Evolutionary conservation across 495 filamentous ascomycete species (phyloP).

Genomic region (Lichenothelia convexa): DNA sequence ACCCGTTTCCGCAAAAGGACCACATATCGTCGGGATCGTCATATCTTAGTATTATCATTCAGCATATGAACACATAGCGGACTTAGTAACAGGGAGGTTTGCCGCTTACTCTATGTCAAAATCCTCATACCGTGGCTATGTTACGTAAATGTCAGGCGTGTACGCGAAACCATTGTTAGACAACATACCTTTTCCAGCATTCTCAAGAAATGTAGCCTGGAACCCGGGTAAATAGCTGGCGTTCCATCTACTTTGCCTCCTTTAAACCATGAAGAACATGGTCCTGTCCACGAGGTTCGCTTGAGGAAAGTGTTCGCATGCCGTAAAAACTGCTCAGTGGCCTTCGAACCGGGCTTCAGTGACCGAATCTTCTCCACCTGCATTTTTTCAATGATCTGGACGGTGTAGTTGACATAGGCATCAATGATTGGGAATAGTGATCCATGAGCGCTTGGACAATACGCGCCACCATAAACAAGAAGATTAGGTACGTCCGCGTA

Average conservation of each 20-base stretch:
- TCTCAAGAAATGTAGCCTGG: conserved; percentile 24
- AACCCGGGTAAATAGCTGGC: conserved; percentile 24
- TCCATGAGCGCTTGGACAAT: conserved; percentile 22
- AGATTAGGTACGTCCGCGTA: conserved; percentile 19
- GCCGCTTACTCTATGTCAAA: conserved; percentile 25
- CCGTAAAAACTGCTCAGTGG: conserved; percentile 15
- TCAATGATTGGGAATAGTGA: conserved; percentile 24
- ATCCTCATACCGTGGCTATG: conserved; percentile 23
- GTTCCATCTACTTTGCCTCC: conserved; percentile 20
- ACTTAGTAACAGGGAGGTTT: too few relatives aligned
- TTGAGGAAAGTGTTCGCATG: conserved; percentile 22
- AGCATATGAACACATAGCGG: too few relatives aligned
- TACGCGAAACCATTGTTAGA: too few relatives aligned
- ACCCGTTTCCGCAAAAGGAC: conserved; percentile 28
- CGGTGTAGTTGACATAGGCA: conserved; percentile 21
- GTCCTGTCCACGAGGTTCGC: conserved; percentile 21
- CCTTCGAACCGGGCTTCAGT: conserved; percentile 12
- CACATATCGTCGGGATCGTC: conserved; percentile 19
- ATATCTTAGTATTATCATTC: too few relatives aligned
- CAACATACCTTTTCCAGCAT: too few relatives aligned
- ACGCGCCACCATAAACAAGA: conserved; percentile 20
- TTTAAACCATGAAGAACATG: conserved; percentile 25
- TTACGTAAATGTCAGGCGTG: too few relatives aligned
- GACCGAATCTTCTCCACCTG: conserved; percentile 23
- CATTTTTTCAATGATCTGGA: conserved; percentile 15